Base-by-base conservation (phyloP, 1,139 yeast genomes). In the Candida gigantensis region DNA sequence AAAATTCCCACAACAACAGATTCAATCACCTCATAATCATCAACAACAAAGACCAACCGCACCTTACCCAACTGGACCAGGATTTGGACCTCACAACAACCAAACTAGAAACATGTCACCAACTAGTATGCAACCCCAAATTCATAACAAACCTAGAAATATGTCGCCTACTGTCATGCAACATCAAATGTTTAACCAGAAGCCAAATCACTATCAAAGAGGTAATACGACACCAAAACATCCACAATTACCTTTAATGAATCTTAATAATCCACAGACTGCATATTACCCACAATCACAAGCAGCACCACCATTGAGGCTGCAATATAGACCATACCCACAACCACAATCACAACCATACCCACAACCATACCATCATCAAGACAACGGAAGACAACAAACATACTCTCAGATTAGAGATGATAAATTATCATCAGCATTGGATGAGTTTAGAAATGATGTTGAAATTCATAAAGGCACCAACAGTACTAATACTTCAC, bases 381-480 rank as follows among this genome's bases (percentile, higher is more conserved):
- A 23, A 6, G 25, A 5, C 8, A 10, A 16, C 32, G n/a, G 36
- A 26, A 30, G 33, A 29, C 40, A 39, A 18, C 35, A 43, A 8
- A 40, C 39, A 19, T 39, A 40, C 30, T 42, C 46, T 21, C 38
- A 40, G 41, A 43, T 27, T 36, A 34, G 45, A 18, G 43, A 39
- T 29, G 49, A 45, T 26, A 49, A 62, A 35, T 50, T 67, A 27
- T 57, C 67, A 1, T 41, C 53, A 3, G 65, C 67, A 4, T 58
- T 68, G 32, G 56, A 55, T 27, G 62, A 51, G 5, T 57, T 66
- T 39, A 62, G 51, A 33, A 45, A 53, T 24, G 74, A 68, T 33
- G 48, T 63, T 7, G 54, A 55, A 20, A 49, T 43, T 24, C 60
- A 55, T 32, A 59, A 54, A 34, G 30, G 30, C 10, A 14, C 14